A percentile compares a stretch with the other conserved stretches of the same genome.
Evolutionary conservation across 371 early-diverging fungal species (phyloP).

Genomic region (Dinochytrium kinnereticum): DNA sequence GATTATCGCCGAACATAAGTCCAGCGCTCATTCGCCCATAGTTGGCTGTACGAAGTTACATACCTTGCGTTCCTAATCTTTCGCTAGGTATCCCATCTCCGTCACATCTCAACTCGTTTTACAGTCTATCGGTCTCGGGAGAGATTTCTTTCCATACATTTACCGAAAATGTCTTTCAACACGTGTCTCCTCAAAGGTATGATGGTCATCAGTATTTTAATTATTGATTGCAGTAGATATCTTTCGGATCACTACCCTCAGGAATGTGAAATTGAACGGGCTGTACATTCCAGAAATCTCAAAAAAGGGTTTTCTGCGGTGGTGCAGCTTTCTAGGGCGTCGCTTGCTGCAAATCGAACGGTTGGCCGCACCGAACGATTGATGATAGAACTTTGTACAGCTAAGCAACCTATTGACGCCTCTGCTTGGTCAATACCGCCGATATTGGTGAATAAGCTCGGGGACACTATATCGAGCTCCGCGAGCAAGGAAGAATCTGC

Average conservation of each 20-base stretch:
- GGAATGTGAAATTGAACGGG: slow-evolving; percentile 38
- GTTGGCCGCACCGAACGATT: slow-evolving; percentile 38
- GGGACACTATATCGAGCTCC: not conserved
- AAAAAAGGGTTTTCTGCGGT: slow-evolving; percentile 36
- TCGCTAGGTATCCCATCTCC: slow-evolving; percentile 37
- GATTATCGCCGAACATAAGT: slow-evolving; percentile 41
- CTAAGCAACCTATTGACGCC: slow-evolving; percentile 31
- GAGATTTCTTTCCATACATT: slow-evolving; percentile 43
- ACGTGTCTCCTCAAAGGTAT: slow-evolving; percentile 37
- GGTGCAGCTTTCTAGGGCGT: slow-evolving; percentile 26
- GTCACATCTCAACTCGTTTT: slow-evolving; percentile 45
- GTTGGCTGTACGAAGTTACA: slow-evolving; percentile 28
- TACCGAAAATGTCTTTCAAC: slow-evolving; percentile 35
- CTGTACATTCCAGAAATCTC: slow-evolving; percentile 44
- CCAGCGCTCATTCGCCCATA: slow-evolving; percentile 32
- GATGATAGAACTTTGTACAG: slow-evolving; percentile 49
- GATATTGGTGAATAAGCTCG: not conserved
- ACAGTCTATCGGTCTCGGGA: slow-evolving; percentile 41
- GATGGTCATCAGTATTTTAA: not conserved
- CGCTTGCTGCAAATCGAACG: slow-evolving; percentile 31
- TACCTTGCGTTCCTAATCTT: not conserved
- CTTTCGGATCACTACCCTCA: slow-evolving; percentile 6
- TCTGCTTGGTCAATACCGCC: slow-evolving; percentile 35
- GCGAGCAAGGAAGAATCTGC: slow-evolving; percentile 13
- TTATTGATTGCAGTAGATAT: slow-evolving; percentile 10